Conservation (phyloP, 225 moss, liverwort and hornwort genomes). For the Physcomitrellopsis africana region DNA sequence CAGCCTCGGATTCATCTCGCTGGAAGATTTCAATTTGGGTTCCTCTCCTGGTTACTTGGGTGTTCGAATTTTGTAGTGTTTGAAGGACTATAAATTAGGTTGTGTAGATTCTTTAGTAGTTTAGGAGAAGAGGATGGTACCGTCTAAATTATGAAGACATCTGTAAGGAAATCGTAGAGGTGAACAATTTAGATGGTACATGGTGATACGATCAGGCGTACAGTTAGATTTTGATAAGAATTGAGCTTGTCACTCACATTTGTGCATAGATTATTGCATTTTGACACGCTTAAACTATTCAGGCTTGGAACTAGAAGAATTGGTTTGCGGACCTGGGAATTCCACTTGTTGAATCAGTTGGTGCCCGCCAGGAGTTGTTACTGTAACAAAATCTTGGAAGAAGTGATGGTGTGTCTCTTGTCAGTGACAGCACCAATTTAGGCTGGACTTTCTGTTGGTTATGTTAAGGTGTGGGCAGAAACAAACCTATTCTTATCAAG, state of each 20-base stretch:
- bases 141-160: too few relatives aligned
- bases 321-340: constrained; percentile 11
- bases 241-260: constrained; percentile 9
- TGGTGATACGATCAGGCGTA: constrained; percentile 23
- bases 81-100: background rate
- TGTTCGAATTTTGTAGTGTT: constrained; percentile 47
- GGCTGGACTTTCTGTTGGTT: background rate
- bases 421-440: constrained; percentile 24
- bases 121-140: background rate
- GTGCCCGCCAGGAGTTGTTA: background rate
- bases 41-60: constrained; percentile 47
- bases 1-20: constrained; percentile 40
- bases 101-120: constrained; percentile 41
- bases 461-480: background rate
- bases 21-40: constrained; percentile 45
- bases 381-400: constrained; percentile 6
- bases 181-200: constrained; percentile 1
- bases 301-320: too few relatives aligned
- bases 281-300: background rate
- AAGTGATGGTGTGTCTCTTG: background rate
- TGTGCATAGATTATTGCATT: too few relatives aligned
- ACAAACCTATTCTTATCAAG: background rate
- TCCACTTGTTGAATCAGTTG: constrained; percentile 4
- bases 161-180: constrained; percentile 21
- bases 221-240: constrained; percentile 24